Evolutionary conservation across 2,329 filamentous ascomycete genomes (phyloP).

Genomic region (Colletotrichum simmondsii): DNA sequence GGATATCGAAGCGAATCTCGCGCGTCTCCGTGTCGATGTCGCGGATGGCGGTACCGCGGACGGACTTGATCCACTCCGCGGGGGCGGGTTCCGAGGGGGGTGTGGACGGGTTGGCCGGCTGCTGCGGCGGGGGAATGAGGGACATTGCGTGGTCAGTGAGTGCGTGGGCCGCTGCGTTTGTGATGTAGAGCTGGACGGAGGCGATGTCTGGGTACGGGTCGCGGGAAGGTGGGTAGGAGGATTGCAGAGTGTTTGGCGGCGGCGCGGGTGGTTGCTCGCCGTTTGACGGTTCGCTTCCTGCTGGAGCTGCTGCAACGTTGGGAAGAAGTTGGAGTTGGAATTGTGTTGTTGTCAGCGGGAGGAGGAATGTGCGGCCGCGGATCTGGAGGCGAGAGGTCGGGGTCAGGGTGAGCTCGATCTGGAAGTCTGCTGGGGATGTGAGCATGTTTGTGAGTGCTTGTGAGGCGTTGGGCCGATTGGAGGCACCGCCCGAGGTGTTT

Average conservation of each 20-base stretch:
- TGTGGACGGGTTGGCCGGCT: not conserved
- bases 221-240: slow-evolving; percentile 54
- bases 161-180: slow-evolving; percentile 53
- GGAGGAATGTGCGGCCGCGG: slow-evolving; percentile 55
- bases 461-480: slow-evolving; percentile 51
- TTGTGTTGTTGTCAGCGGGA: slow-evolving; percentile 56
- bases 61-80: slow-evolving; percentile 42
- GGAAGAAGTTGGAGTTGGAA: slow-evolving; percentile 54
- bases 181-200: slow-evolving; percentile 59
- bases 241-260: slow-evolving; percentile 45
- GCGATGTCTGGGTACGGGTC: slow-evolving; percentile 56
- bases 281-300: not conserved
- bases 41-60: slow-evolving; percentile 46
- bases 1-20: slow-evolving; percentile 46
- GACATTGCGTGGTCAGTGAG: slow-evolving; percentile 50
- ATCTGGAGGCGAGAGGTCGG: slow-evolving; percentile 54
- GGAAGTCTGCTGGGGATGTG: slow-evolving; percentile 51
- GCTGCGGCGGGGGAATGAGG: slow-evolving; percentile 12
- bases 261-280: slow-evolving; percentile 36
- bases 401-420: slow-evolving; percentile 58
- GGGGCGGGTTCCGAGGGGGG: slow-evolving; percentile 6
- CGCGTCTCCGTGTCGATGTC: slow-evolving; percentile 40
- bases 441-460: slow-evolving; percentile 58
- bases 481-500: slow-evolving; percentile 41
- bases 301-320: slow-evolving; percentile 34